Evolutionary conservation across 345 rosid species (phyloP).

Genomic region (Eucalyptus curtisii): DNA sequence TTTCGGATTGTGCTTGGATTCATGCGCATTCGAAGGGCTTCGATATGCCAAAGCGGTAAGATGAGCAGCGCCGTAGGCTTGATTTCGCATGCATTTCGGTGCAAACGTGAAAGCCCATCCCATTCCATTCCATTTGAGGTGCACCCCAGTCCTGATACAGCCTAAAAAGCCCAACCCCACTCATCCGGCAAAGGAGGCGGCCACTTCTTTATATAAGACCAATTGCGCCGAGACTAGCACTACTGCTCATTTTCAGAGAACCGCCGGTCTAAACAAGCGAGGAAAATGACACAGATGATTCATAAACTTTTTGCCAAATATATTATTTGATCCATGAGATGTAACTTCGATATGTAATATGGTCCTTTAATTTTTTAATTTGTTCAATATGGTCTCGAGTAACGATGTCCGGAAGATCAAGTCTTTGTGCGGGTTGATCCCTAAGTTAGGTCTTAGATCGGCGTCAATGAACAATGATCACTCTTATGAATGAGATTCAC

Average conservation of each 20-base stretch:
- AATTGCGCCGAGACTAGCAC: too few relatives aligned
- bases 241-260: too few relatives aligned
- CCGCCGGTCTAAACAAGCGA: too few relatives aligned
- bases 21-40: not conserved
- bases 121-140: not conserved
- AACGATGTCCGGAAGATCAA: too few relatives aligned
- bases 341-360: accelerated
- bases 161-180: not conserved
- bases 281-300: too few relatives aligned
- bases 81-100: not conserved
- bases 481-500: not conserved
- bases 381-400: accelerated
- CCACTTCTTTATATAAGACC: not conserved
- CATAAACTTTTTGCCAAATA: too few relatives aligned
- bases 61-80: not conserved
- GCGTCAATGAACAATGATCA: accelerated
- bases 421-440: accelerated
- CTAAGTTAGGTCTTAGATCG: accelerated
- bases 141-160: not conserved
- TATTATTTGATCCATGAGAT: too few relatives aligned
- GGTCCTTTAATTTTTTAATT: too few relatives aligned
- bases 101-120: not conserved
- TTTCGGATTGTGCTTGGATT: not conserved
- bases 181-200: not conserved
- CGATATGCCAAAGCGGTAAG: not conserved